Conservation (phyloP, 257 asterid genomes). For the Lantana camara region DNA sequence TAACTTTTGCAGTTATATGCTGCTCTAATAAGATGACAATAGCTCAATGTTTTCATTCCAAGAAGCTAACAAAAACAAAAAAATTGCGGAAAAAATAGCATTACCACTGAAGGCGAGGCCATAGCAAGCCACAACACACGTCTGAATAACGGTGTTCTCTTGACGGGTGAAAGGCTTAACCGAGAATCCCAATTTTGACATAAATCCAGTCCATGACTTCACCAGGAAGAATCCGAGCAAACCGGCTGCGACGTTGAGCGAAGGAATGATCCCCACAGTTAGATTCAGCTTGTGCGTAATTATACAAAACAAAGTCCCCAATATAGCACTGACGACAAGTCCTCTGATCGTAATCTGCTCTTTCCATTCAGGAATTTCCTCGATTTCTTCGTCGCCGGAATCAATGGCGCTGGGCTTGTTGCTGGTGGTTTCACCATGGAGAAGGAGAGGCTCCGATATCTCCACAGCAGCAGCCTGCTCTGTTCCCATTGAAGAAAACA, state of each 20-base stretch:
- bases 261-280: constrained; percentile 91
- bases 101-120: constrained; percentile 96
- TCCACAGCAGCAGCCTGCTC: constrained; percentile 50
- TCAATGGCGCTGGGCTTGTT: constrained; percentile 28
- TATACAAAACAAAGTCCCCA: constrained; percentile 84
- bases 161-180: constrained; percentile 76
- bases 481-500: constrained; percentile 52
- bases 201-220: constrained; percentile 72
- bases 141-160: constrained; percentile 93
- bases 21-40: not conserved
- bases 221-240: constrained; percentile 89
- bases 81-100: not conserved
- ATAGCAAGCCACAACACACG: constrained; percentile 96
- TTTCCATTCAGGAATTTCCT: constrained; percentile 71
- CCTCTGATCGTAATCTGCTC: constrained; percentile 95
- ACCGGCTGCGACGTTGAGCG: constrained; percentile 95
- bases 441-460: constrained; percentile 71
- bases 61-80: not conserved
- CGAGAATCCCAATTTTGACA: constrained; percentile 60
- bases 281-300: constrained; percentile 94
- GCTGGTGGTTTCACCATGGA: constrained; percentile 25
- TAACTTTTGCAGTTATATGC: not conserved
- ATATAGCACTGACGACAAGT: constrained; percentile 72
- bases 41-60: not conserved
- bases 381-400: constrained; percentile 25